Percentiles rank a stretch among this genome's conserved stretches.
Evolutionary conservation across 2,329 filamentous ascomycete species (phyloP).

Genomic region (Cladosporium velox): DNA sequence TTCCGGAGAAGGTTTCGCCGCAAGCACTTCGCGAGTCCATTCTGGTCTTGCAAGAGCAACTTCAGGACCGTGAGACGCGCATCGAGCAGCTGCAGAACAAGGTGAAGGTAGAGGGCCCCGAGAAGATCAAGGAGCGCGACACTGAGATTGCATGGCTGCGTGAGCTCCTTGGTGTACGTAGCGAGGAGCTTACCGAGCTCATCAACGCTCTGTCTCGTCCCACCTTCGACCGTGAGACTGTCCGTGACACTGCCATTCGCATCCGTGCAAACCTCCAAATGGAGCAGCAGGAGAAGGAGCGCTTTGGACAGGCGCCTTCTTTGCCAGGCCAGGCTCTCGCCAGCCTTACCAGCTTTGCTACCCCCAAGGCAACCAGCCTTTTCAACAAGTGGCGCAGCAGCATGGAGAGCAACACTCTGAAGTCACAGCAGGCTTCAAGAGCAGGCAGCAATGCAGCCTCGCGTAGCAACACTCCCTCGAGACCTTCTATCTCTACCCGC

Average conservation of each 20-base stretch:
- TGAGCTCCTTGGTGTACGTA: conserved; percentile 85
- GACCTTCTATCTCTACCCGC: conserved; percentile 36
- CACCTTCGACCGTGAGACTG: conserved; percentile 70
- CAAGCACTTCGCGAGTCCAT: conserved; percentile 96
- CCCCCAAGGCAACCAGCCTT: conserved; percentile 82
- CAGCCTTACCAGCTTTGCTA: conserved; percentile 73
- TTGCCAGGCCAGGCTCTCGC: conserved; percentile 64
- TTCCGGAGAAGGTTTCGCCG: conserved; percentile 85
- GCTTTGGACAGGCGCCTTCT: conserved; percentile 54
- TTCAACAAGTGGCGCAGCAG: conserved; percentile 91
- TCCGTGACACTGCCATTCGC: conserved; percentile 88
- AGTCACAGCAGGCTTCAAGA: conserved; percentile 46
- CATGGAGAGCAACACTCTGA: conserved; percentile 43
- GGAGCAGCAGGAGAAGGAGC: conserved; percentile 94
- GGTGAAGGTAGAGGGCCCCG: conserved; percentile 74
- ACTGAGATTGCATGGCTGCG: conserved; percentile 94
- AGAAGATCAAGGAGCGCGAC: conserved; percentile 85
- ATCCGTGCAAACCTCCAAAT: conserved; percentile 94
- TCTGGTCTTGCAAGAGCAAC: conserved; percentile 91
- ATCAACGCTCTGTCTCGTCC: conserved; percentile 76
- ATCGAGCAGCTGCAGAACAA: conserved; percentile 84
- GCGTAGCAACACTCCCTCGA: conserved; percentile 51
- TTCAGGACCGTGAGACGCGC: conserved; percentile 86
- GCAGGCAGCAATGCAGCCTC: conserved; percentile 1
- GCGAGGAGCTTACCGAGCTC: conserved; percentile 90